Percentiles rank a stretch among this genome's conserved stretches.
Conservation (phyloP, 371 early-diverging fungal species). For the Entomophthora muscae region DNA sequence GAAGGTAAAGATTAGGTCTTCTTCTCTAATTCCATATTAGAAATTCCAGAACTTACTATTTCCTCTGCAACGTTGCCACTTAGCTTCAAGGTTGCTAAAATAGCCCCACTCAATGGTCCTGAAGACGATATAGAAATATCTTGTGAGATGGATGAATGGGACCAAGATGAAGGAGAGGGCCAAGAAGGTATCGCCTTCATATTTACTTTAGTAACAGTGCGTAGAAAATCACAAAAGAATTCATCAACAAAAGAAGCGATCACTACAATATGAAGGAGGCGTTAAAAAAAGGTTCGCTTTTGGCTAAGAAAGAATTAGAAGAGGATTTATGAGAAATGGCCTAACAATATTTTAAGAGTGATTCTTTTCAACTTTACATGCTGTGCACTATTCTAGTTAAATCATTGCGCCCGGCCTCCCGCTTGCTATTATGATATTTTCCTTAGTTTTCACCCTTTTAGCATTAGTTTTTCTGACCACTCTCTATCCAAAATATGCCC, state of each 20-base stretch:
- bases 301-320: neutral
- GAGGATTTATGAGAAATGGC: neutral
- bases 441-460: too few relatives aligned
- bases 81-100: neutral
- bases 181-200: neutral
- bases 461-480: too few relatives aligned
- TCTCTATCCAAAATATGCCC: too few relatives aligned
- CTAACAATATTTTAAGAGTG: too few relatives aligned
- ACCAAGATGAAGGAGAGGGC: constrained; percentile 1
- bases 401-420: too few relatives aligned
- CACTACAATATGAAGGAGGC: constrained; percentile 10
- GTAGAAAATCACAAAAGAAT: neutral
- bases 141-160: neutral
- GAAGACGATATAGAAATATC: neutral
- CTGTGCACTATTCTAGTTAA: too few relatives aligned
- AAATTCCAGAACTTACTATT: constrained; percentile 5
- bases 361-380: too few relatives aligned
- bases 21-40: neutral
- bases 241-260: neutral
- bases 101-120: neutral
- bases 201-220: neutral
- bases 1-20: neutral
- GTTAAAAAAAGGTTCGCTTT: neutral
- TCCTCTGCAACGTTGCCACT: neutral
- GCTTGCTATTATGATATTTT: too few relatives aligned